Conservation (phyloP, 164 flowering plant species). For the Hamamelis virginiana region DNA sequence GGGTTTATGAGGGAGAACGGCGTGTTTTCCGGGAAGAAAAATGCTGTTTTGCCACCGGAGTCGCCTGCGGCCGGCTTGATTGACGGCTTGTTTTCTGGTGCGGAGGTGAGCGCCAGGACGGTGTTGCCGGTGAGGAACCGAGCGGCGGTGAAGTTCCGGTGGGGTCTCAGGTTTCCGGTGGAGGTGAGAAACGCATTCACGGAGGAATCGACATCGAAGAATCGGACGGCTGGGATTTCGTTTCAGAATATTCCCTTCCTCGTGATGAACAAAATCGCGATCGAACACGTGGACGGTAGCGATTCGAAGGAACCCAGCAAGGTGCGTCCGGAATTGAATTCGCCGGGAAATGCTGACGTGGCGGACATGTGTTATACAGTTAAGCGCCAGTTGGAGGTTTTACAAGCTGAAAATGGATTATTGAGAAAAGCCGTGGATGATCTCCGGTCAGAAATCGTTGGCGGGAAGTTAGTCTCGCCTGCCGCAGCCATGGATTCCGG, state of each 20-base stretch:
- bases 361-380: conserved; percentile 34
- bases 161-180: conserved; percentile 62
- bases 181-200: conserved; percentile 19
- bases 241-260: conserved; percentile 49
- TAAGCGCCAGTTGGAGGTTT: conserved; percentile 48
- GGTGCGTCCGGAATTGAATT: neutral
- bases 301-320: conserved; percentile 6
- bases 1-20: neutral
- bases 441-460: conserved; percentile 34
- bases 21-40: conserved; percentile 15
- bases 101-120: conserved; percentile 57
- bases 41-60: conserved; percentile 12
- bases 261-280: conserved; percentile 62
- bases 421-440: conserved; percentile 59
- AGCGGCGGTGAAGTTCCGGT: conserved; percentile 50
- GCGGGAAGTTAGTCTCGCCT: conserved; percentile 1
- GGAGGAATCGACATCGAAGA: conserved; percentile 5
- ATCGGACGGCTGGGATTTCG: conserved; percentile 32
- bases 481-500: conserved; percentile 9
- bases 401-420: conserved; percentile 45
- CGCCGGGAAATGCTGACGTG: conserved; percentile 25
- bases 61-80: conserved; percentile 11
- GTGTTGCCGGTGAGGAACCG: conserved; percentile 42
- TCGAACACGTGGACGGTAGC: conserved; percentile 53
- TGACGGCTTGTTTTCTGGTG: conserved; percentile 33